phyloP scores from a whole-genome alignment of 1,139 yeast genomes.

The Yamadazyma atmosphaerica region DNA sequence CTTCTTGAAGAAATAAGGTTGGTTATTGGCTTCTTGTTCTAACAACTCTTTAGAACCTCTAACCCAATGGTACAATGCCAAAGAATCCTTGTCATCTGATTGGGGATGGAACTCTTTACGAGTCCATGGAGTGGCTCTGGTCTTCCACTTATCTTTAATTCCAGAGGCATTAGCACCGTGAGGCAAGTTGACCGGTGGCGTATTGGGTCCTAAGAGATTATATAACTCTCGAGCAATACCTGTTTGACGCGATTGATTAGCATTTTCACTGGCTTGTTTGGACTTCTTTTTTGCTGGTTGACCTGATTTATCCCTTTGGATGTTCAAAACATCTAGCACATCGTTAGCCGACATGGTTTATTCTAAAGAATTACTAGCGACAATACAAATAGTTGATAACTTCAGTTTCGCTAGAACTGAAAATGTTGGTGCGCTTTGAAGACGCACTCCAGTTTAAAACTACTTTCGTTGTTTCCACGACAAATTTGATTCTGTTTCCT shows the following conservation, averaged over 20 bases:
- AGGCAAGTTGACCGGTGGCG: slow-evolving; percentile 76
- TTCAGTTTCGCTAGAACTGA: too few relatives aligned
- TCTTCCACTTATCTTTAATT: slow-evolving; percentile 65
- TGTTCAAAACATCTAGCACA: slow-evolving; percentile 75
- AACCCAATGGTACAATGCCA: slow-evolving; percentile 78
- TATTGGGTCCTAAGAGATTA: slow-evolving; percentile 84
- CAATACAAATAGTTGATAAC: neutral
- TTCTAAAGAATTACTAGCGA: neutral
- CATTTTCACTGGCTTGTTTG: slow-evolving; percentile 23
- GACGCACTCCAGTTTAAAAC: too few relatives aligned
- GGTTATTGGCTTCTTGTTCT: slow-evolving; percentile 34
- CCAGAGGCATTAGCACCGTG: slow-evolving; percentile 42
- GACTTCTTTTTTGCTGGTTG: slow-evolving; percentile 43
- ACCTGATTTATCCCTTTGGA: slow-evolving; percentile 44
- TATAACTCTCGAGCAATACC: slow-evolving; percentile 93
- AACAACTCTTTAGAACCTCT: slow-evolving; percentile 64
- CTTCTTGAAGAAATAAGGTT: slow-evolving; percentile 72
- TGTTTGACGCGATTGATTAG: slow-evolving; percentile 40
- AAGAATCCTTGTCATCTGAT: slow-evolving; percentile 48
- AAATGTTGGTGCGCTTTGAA: too few relatives aligned
- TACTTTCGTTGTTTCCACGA: neutral
- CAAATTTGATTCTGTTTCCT: too few relatives aligned
- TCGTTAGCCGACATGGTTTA: slow-evolving; percentile 53
- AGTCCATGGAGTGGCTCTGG: slow-evolving; percentile 84
- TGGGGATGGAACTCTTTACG: slow-evolving; percentile 60